phyloP scores from a whole-genome alignment of 768 basidiomycete genomes.

The Lactifluus hygrophoroides region DNA sequence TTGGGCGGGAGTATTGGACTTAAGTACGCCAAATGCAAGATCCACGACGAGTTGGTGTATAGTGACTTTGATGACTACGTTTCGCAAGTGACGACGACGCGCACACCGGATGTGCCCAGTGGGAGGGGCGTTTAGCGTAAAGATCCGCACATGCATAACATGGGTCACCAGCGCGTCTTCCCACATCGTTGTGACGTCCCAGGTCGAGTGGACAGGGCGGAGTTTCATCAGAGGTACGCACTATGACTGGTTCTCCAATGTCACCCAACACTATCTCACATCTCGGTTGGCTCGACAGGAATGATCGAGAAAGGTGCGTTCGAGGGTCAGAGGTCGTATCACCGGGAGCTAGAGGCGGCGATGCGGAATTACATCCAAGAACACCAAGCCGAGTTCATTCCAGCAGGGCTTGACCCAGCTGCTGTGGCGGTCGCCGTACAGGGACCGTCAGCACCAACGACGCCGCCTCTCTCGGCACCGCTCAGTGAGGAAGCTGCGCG shows the following conservation, averaged over 20 bases:
- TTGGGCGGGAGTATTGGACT: conserved; percentile 83
- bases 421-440: conserved; percentile 41
- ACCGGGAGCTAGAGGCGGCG: conserved; percentile 69
- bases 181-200: conserved; percentile 76
- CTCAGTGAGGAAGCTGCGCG: conserved; percentile 30
- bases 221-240: conserved; percentile 88
- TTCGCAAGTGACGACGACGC: conserved; percentile 78
- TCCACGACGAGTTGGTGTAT: conserved; percentile 74
- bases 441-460: conserved; percentile 24
- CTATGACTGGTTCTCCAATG: background rate
- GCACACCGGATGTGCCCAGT: conserved; percentile 90
- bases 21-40: conserved; percentile 92
- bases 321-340: conserved; percentile 86
- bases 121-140: conserved; percentile 89
- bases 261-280: background rate
- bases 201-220: conserved; percentile 93
- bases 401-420: conserved; percentile 63
- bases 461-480: conserved; percentile 18
- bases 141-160: conserved; percentile 90
- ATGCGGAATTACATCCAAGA: conserved; percentile 87
- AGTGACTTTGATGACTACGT: conserved; percentile 81
- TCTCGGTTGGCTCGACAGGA: conserved; percentile 36
- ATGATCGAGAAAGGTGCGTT: conserved; percentile 89
- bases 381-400: conserved; percentile 84
- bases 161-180: conserved; percentile 81